Evolutionary conservation across 306 rosid species (phyloP), one percentile per base, ranked within the genome.

Genomic region (Bauhinia variegata): DNA sequence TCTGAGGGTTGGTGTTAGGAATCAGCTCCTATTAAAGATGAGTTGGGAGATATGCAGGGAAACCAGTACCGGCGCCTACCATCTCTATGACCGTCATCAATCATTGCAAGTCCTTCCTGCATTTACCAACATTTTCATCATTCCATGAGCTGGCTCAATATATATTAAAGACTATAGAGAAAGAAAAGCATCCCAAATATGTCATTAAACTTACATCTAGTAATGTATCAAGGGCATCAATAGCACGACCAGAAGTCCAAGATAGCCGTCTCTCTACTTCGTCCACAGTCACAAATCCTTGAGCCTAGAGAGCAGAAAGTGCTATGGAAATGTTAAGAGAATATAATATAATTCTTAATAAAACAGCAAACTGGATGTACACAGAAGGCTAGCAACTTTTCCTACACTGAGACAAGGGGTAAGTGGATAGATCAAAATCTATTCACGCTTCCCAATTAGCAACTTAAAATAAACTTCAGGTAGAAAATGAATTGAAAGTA

Each of bases 21-120:
- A 63, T 93, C 90, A 42, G 71, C 78, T 43, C 76, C 88, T 18
- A 79, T 55, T 54, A 55, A 73, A 73, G 85, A 73, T 5, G 96
- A 87, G 64, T 88, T 85, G 50, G 96, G 81, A 63, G 96, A 90
- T 37, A 86, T 92, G 67, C 97, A 93, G 18, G 97, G 97, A 68
- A 93, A 93, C 99, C 99, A 93, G 62, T 90, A 88, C 38, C 87
- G 81, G 17, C 95, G 87, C 77, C 62, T 82, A 55, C 95, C 86
- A 54, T 93, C 99, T 82, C 79, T 87, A 56, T 93, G 97, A 61
- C 99, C 99, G 63, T 93, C 96, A 82, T 93, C 99, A 62, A 93
- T 90, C 97, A 93, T 88, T 38, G 96, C 97, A 75, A 93, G 96
- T 66, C 99, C 99, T 69, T 93, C 97, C 97, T 93, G 85, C 75